Conservation (phyloP, 2,329 filamentous ascomycete species). For the Monosporascus sp. region DNA sequence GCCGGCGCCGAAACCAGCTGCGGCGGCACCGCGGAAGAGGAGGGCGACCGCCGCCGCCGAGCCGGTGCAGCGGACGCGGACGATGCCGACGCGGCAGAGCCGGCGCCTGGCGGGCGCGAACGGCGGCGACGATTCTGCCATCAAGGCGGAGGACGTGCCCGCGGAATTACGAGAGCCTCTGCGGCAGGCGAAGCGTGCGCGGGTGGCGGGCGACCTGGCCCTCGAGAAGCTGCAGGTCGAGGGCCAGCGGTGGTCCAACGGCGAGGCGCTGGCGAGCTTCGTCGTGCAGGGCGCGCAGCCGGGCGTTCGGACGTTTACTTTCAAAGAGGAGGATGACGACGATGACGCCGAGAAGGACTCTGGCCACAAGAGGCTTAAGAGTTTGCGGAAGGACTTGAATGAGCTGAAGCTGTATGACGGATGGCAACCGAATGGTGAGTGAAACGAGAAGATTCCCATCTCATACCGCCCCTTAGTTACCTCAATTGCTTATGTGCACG, state of each 20-base stretch:
- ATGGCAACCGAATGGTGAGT: slow-evolving; percentile 72
- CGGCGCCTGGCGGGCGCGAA: slow-evolving; percentile 52
- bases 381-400: slow-evolving; percentile 71
- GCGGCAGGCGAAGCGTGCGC: slow-evolving; percentile 52
- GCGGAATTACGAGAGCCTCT: slow-evolving; percentile 34
- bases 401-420: slow-evolving; percentile 74
- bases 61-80: slow-evolving; percentile 40
- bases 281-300: slow-evolving; percentile 63
- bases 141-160: slow-evolving; percentile 42
- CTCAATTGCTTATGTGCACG: background rate
- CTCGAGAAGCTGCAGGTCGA: slow-evolving; percentile 75
- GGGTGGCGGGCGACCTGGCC: slow-evolving; percentile 55
- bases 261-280: slow-evolving; percentile 59
- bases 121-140: slow-evolving; percentile 34
- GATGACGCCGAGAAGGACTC: slow-evolving; percentile 51
- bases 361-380: slow-evolving; percentile 68
- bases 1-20: slow-evolving; percentile 38
- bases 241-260: slow-evolving; percentile 69
- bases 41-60: slow-evolving; percentile 28
- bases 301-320: slow-evolving; percentile 84
- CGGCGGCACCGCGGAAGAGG: slow-evolving; percentile 34
- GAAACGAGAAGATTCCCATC: background rate
- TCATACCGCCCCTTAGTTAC: background rate
- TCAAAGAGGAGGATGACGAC: slow-evolving; percentile 70
- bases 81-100: slow-evolving; percentile 51